Base-by-base conservation (phyloP, 768 basidiomycete species). In the Trametes gibbosa region DNA sequence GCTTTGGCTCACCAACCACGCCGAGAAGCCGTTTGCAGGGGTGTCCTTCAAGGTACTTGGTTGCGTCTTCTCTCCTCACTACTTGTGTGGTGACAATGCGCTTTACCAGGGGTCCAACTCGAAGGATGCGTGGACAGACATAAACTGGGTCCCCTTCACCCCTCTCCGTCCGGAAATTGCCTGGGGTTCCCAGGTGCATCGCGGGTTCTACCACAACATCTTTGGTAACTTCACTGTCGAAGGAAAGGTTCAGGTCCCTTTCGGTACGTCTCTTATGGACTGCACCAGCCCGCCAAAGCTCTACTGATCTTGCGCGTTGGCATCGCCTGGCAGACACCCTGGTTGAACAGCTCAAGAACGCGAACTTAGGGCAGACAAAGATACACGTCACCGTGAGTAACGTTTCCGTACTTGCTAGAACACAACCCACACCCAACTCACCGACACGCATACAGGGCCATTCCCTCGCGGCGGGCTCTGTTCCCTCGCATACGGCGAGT, bases 371-470 rank as follows among this genome's bases (percentile, higher is more conserved):
- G 34, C 7, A 53, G 6, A 34, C 58, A 3, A 37, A n/a, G 14
- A 19, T 59, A n/a, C 58, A 59, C 37, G 47, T 59, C 58, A 59
- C 58, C 16, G 58, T 59, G 23, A 40, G 57, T 29, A 1, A 7
- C 21, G 13, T 9, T 10, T 13, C 23, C 42, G 19, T 10, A 6
- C 14, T n/a, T 19, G 14, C 13, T 5, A 1, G 8, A 8, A 16
- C 10, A 12, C 25, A 7, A 5, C 12, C n/a, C n/a, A n/a, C 24
- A 34, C 13, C 1, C 4, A 13, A 25, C n/a, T n/a, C 25, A 19
- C 8, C 12, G 17, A 37, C 37, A 12, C 14, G 9, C 14, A n/a
- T 29, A n/a, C 37, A 59, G 58, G 58, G 58, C 34, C 58, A 59
- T 27, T 59, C 58, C 6, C 51, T 59, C 25, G 58, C 41, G 58